Conservation (phyloP, 441 rosid species). For the Raphanus hybrid region DNA sequence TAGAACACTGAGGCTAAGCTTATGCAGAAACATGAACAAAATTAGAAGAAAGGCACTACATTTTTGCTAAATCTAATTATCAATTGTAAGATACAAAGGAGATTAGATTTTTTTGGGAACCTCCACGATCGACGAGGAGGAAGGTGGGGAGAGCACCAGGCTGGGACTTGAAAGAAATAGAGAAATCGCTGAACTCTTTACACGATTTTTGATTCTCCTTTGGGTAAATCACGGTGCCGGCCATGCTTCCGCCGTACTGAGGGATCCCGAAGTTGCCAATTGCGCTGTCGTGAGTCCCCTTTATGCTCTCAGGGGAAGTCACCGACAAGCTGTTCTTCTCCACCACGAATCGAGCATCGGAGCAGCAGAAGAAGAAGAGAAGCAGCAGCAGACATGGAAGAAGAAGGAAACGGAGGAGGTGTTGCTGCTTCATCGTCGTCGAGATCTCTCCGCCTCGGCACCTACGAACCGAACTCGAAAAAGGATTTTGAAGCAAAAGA, state of each 20-base stretch:
- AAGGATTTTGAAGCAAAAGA: background rate
- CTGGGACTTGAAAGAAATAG: conserved; percentile 65
- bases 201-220: conserved; percentile 85
- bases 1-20: too few relatives aligned
- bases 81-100: background rate
- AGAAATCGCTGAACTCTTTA: conserved; percentile 66
- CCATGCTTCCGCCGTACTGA: conserved; percentile 98
- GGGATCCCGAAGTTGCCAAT: conserved; percentile 99
- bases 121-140: conserved; percentile 95
- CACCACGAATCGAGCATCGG: conserved; percentile 78
- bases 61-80: too few relatives aligned
- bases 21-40: too few relatives aligned
- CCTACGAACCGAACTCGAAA: background rate
- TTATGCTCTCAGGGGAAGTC: conserved; percentile 90
- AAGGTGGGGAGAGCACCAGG: conserved; percentile 94
- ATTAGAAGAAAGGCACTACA: too few relatives aligned
- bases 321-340: conserved; percentile 96
- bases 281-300: conserved; percentile 87
- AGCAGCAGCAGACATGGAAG: conserved; percentile 44
- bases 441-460: conserved; percentile 42
- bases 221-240: conserved; percentile 82
- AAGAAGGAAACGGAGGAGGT: conserved; percentile 26
- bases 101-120: conserved; percentile 33
- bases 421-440: conserved; percentile 34
- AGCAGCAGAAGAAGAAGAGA: conserved; percentile 11